A percentile compares a stretch with the other conserved stretches of the same genome.
phyloP scores from a whole-genome alignment of 768 basidiomycete species.

The Russula earlei region DNA sequence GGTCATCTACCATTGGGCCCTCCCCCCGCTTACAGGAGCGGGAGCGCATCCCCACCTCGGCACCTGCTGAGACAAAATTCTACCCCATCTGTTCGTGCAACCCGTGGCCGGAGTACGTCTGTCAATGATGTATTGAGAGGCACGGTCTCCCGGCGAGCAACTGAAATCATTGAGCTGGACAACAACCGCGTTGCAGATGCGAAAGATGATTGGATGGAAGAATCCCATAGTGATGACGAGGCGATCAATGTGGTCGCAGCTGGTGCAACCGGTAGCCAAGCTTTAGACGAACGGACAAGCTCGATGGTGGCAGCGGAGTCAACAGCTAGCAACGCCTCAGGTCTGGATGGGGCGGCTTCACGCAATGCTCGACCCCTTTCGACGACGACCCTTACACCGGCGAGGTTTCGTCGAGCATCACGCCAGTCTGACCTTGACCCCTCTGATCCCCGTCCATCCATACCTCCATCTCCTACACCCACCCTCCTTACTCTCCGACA shows the following conservation, averaged over 20 bases:
- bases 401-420: constrained; percentile 29
- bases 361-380: constrained; percentile 7
- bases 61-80: constrained; percentile 36
- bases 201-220: constrained; percentile 61
- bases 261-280: constrained; percentile 71
- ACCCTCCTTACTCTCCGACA: constrained; percentile 59
- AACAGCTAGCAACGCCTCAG: constrained; percentile 18
- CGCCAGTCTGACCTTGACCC: constrained; percentile 67
- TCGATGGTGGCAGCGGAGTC: constrained; percentile 33
- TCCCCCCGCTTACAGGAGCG: constrained; percentile 55
- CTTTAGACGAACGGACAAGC: constrained; percentile 78
- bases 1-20: constrained; percentile 31
- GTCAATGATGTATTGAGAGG: constrained; percentile 52
- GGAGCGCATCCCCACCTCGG: constrained; percentile 26
- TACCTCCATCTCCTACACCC: constrained; percentile 47
- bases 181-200: constrained; percentile 28
- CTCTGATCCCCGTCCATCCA: constrained; percentile 22
- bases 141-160: constrained; percentile 31
- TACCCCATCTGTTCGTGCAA: constrained; percentile 32
- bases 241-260: constrained; percentile 78
- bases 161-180: constrained; percentile 26
- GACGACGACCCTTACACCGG: constrained; percentile 18
- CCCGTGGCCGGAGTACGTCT: constrained; percentile 44
- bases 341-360: constrained; percentile 1
- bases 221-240: constrained; percentile 67